Evolutionary conservation across 148 eudicot species (phyloP), one percentile per base, ranked within the genome.

Genomic region (Pouteria glomerata): DNA sequence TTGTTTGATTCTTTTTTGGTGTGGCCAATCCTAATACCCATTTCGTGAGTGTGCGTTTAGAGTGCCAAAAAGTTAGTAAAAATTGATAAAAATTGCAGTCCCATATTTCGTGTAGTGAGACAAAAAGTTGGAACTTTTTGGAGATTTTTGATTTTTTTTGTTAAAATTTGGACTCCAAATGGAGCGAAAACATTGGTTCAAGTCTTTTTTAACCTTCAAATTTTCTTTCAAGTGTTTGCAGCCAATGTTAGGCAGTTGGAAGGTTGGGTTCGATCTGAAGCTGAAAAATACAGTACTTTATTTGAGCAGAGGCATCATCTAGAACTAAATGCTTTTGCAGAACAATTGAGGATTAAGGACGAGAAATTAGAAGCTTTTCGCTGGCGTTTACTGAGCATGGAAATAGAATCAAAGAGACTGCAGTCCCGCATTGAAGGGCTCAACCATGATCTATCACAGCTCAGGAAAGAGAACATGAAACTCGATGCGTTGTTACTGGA

Each of bases 351-450:
- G 58, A 74, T 87, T 55, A 90, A 84, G 71, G 92, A 90, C 29
- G 97, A 93, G 58, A 94, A 87, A 69, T 66, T 95, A 78, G 94
- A 89, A 86, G 86, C 83, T 63, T 85, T 78, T 19, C 86, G 80
- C 8, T 88, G 96, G 97, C 84, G 84, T 73, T 68, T 79, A 61
- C 29, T 87, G 35, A 86, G 90, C 78, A 75, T 79, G 84, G 99
- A 91, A 57, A 45, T 85, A 10, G 91, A 95, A 63, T 80, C 84
- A 33, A 91, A 88, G 83, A 73, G 88, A 57, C 44, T 88, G 39
- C 81, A 80, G 33, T 75, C 96, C 15, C 89, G 81, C 34, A 63
- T 89, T 12, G 97, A 95, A 76, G 88, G 76, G 56, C 90, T 87
- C 35, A 76, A 81, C 69, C 86, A 85, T 57, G 81, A 86, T 3